These are phyloP conservation scores for Cetraspora pellucida DNA, from an alignment of 192 early-diverging fungal species.

Conservation along the genomic window DNA sequence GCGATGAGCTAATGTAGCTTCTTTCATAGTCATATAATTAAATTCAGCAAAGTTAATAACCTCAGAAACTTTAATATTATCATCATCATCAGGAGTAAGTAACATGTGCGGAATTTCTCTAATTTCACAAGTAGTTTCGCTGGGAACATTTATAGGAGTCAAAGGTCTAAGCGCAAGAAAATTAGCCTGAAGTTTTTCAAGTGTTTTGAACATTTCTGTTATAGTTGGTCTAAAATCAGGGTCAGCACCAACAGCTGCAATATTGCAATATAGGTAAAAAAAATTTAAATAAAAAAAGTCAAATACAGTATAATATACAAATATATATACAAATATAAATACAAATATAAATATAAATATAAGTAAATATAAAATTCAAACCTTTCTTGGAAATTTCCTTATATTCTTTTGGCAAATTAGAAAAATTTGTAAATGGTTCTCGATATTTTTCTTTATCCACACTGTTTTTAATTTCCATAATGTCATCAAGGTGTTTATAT, in stretches of 20 bases:
- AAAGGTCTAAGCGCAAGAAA: not conserved
- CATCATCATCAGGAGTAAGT: not conserved
- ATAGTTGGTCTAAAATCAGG: slow-evolving; percentile 9
- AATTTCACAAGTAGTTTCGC: not conserved
- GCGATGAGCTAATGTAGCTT: not conserved
- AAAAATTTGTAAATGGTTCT: not conserved
- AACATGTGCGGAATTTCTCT: no score
- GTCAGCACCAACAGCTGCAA: not conserved
- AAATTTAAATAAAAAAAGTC: no score
- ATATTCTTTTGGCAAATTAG: not conserved
- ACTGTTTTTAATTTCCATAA: not conserved
- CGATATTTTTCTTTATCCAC: not conserved
- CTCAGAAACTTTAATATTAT: not conserved
- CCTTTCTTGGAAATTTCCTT: not conserved
- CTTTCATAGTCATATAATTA: not conserved
- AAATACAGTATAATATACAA: no score
- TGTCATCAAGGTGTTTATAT: not conserved
- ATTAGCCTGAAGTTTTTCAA: not conserved
- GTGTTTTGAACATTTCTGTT: not conserved
- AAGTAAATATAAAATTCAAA: not conserved
- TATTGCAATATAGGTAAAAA: no score
- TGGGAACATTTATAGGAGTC: not conserved
- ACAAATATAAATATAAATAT: not conserved
- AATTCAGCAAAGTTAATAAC: not conserved
- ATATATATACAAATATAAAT: not conserved